Conservation (phyloP, 345 rosid genomes). For the Raphanus raphanistrum region DNA sequence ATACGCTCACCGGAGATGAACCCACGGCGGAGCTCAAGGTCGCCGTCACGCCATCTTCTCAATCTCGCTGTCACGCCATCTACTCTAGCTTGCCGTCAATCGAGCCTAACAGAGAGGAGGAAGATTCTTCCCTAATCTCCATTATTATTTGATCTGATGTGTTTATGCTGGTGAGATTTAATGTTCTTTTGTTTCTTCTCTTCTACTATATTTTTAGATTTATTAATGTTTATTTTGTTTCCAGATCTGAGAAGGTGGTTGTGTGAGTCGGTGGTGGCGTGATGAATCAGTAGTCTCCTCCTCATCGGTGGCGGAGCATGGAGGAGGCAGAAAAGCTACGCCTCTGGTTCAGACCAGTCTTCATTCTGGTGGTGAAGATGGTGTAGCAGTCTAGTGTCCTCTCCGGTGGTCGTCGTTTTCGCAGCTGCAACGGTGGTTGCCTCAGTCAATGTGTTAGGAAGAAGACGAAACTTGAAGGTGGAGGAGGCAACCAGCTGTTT, state of each 20-base stretch:
- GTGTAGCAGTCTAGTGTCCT: background rate
- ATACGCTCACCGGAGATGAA: no score
- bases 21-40: background rate
- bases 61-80: background rate
- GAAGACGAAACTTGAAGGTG: no score
- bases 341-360: background rate
- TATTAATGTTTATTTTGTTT: no score
- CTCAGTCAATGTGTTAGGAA: no score
- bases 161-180: background rate
- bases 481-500: no score
- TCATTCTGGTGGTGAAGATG: background rate
- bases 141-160: background rate
- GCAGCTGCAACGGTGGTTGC: no score
- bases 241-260: background rate
- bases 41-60: background rate
- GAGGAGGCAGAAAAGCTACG: background rate
- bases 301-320: background rate
- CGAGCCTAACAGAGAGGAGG: background rate
- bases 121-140: background rate
- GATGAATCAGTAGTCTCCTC: background rate
- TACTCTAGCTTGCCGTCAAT: background rate
- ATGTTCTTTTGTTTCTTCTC: background rate
- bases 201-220: background rate
- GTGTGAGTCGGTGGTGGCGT: background rate
- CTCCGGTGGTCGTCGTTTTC: no score